Percentiles rank a stretch among this genome's conserved stretches.
phyloP scores from a whole-genome alignment of 75 land plant species.

The Pseudotsuga menziesii region DNA sequence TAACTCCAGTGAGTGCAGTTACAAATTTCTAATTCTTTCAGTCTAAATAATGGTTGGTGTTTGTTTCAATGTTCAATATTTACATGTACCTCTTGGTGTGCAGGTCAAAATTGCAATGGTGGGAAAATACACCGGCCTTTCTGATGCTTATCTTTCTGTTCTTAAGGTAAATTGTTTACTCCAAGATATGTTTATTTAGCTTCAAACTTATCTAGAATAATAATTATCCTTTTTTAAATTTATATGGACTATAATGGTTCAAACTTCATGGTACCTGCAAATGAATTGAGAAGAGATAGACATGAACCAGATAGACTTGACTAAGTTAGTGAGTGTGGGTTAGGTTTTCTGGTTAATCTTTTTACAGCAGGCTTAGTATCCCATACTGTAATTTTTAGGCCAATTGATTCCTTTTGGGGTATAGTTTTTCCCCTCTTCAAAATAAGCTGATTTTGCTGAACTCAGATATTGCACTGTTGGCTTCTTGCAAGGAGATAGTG shows the following conservation, averaged over 20 bases:
- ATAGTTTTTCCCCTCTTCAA: background rate
- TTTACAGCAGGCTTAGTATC: background rate
- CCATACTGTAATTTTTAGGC: background rate
- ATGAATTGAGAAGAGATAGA: background rate
- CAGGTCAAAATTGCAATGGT: conserved; percentile 96
- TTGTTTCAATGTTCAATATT: background rate
- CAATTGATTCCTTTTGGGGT: background rate
- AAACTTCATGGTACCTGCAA: too few species aligned
- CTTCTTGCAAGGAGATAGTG: background rate
- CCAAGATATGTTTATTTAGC: background rate
- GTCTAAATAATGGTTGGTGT: background rate
- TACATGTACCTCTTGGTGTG: background rate
- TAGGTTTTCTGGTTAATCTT: background rate
- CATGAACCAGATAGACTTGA: background rate
- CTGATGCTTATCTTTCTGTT: conserved; percentile 91
- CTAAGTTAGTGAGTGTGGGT: too few species aligned
- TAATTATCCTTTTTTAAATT: too few species aligned
- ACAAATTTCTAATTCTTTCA: background rate
- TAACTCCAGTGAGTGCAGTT: conserved; percentile 53
- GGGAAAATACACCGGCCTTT: conserved; percentile 93
- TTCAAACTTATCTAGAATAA: background rate
- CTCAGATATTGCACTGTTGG: background rate
- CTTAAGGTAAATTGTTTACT: conserved; percentile 55
- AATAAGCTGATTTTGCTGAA: background rate
- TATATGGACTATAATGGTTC: too few species aligned